Base-by-base conservation (phyloP, 1,284 basidiomycete species). In the Pseudozyma flocculosa region DNA sequence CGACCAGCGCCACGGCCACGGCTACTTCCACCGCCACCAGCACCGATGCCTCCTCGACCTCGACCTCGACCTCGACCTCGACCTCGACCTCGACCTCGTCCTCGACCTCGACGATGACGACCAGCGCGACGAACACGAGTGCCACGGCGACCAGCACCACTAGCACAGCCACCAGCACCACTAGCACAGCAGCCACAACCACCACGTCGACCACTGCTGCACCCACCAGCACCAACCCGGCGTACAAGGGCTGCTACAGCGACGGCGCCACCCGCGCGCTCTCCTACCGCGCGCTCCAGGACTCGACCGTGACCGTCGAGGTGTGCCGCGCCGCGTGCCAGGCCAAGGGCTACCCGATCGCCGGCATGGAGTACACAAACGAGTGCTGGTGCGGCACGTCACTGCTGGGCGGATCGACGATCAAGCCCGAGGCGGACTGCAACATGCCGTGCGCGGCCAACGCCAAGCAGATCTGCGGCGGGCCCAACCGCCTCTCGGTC, bases 341-440 rank as follows among this genome's bases (percentile, higher is more conserved):
- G 3, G 30, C 44, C 18, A 5, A 21, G 4, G 54, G 43, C 38
- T 56, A 50, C 47, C 36, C 36, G 24, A 45, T 50, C 22, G 48
- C 43, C 19, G 54, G 54, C 7, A 38, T 45, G 18, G 48, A 56
- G 36, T 56, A 50, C 34, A 44, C 23, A 21, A 30, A 71, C 24
- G 68, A 79, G 54, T 79, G 78, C 54, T 78, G 70, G 61, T 80
- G 79, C 48, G 70, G 70, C 15, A 66, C 65, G 54, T 37, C 15
- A 4, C 8, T 56, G 10, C 2, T 21, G 8, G 30, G 18, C 13
- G 48, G 48, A 17, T 24, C 39, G 43, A 45, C 40, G 62, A 51
- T 24, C 5, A 29, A 29, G 29, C 29, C 29, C 29, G 29, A 29
- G 13, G 29, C 7, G 7, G 29, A 29, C 29, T 80, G 79, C 59